Evolutionary conservation across 805 yeast species (phyloP), one percentile per base, ranked within the genome.

Genomic region (Yamadazyma takamatsuzukensis): DNA sequence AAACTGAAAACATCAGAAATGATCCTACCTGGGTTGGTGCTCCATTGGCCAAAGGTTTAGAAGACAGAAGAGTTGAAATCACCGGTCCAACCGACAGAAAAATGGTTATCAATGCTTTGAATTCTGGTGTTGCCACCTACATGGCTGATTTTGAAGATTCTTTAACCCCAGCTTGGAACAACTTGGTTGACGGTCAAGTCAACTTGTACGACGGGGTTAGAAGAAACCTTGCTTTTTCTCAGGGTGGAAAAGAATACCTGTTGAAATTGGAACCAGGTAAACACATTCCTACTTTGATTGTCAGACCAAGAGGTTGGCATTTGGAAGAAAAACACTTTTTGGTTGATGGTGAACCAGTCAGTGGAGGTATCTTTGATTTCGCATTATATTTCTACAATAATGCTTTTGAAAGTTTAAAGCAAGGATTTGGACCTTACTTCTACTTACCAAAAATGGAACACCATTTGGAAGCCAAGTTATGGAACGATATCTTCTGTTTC

Each of bases 281-380:
- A 54, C 79, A 79, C 51, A 68, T 80, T 32, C 90, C 90, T 40
- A 83, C 88, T 27, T 63, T 83, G 55, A 80, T 83, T 55, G 88
- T 83, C 36, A 76, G 94, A 67, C 94, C 94, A 53, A 74, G 94
- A 67, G 93, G 94, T 31, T 83, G 90, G 89, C 94, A 83, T 57
- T 71, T 83, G 74, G 78, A 68, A 21, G 94, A 83, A 54, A 71
- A 73, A 55, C 94, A 83, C 52, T 67, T 83, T 29, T 50, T 69
- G 31, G 75, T 83, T 37, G 89, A 81, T 53, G 83, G 80, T 37
- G 85, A 80, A 58, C 87, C 89, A 32, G 77, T 83, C 29, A 70
- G 81, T 38, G 93, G 86, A 18, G 84, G 88, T 21, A 69, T 83
- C 39, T 72, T 83, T 55, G 94, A 83, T 64, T 83, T 83, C 54